phyloP scores from a whole-genome alignment of 495 filamentous ascomycete genomes.

The Chaetomium fimeti region DNA sequence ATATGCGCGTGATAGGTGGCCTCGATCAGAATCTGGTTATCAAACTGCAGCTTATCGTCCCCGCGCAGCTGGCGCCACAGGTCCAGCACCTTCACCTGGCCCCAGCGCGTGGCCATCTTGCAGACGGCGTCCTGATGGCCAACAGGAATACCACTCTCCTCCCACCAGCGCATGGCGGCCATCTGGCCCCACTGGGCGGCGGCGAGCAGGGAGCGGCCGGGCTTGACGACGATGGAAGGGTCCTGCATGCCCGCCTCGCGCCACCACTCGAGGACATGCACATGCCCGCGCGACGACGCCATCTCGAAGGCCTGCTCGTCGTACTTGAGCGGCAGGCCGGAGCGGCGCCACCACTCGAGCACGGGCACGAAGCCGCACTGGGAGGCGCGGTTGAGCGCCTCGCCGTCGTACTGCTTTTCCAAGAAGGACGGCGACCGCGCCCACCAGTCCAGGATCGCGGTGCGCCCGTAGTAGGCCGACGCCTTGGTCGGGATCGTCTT shows the following conservation, averaged over 20 bases:
- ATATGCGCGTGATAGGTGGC: constrained; percentile 84
- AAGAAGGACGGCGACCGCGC: constrained; percentile 65
- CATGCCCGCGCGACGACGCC: constrained; percentile 75
- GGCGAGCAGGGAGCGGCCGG: constrained; percentile 74
- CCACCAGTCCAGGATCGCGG: constrained; percentile 85
- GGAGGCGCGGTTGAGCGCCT: constrained; percentile 84
- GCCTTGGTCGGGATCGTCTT: constrained; percentile 81
- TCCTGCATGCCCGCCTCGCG: constrained; percentile 56
- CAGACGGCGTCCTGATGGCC: constrained; percentile 73
- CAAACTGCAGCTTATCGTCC: constrained; percentile 78
- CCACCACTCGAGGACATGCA: constrained; percentile 92
- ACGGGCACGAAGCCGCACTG: constrained; percentile 78
- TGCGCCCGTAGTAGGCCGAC: constrained; percentile 79
- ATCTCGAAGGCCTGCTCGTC: constrained; percentile 82
- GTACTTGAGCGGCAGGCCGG: constrained; percentile 76
- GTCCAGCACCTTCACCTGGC: constrained; percentile 81
- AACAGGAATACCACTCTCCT: constrained; percentile 68
- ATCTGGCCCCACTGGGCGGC: constrained; percentile 76
- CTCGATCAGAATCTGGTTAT: constrained; percentile 82
- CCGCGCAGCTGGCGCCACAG: constrained; percentile 77
- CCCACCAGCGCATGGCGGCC: constrained; percentile 78
- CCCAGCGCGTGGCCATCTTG: constrained; percentile 77
- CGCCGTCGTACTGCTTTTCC: constrained; percentile 68
- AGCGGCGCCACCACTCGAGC: constrained; percentile 86
- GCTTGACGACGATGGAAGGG: constrained; percentile 56